Percentiles rank a stretch among this genome's conserved stretches.
These are phyloP conservation scores for Sugiyamaella smithiae DNA, from an alignment of 805 yeast genomes.

Conservation along the genomic window DNA sequence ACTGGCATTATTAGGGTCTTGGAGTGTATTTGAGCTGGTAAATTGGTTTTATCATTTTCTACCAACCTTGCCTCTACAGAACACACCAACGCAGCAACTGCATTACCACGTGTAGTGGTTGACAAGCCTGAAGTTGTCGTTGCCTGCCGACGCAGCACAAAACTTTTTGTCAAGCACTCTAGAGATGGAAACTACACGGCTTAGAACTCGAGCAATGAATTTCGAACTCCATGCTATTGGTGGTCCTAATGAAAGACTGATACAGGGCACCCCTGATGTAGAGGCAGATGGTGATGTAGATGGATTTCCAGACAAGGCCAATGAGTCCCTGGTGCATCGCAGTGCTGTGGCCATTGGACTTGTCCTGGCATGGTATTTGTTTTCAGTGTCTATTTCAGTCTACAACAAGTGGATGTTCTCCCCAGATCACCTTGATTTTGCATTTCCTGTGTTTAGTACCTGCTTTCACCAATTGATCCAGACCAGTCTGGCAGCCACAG, in stretches of 20 bases:
- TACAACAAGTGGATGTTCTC: constrained; percentile 99
- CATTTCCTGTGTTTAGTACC: constrained; percentile 82
- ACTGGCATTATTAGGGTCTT: no score
- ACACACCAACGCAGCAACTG: no score
- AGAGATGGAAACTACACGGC: no score
- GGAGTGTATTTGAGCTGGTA: no score
- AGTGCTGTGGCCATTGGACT: constrained; percentile 18
- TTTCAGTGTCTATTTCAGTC: constrained; percentile 37
- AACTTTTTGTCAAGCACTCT: no score
- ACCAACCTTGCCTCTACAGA: no score
- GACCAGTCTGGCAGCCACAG: constrained; percentile 45
- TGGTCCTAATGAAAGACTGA: no score
- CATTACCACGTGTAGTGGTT: no score
- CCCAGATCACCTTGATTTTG: constrained; percentile 62
- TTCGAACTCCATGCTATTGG: constrained; percentile 4
- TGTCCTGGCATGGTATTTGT: constrained; percentile 35
- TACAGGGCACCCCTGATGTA: neutral
- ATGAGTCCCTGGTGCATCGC: constrained; percentile 3
- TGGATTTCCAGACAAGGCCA: neutral
- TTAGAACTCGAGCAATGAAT: neutral
- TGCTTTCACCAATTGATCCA: constrained; percentile 78
- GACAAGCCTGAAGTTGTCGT: no score
- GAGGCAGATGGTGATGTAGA: neutral
- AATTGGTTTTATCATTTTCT: no score
- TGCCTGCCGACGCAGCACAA: no score